These are phyloP conservation scores for Brettanomyces anomalus DNA, from an alignment of 805 yeast genomes.

Conservation along the genomic window DNA sequence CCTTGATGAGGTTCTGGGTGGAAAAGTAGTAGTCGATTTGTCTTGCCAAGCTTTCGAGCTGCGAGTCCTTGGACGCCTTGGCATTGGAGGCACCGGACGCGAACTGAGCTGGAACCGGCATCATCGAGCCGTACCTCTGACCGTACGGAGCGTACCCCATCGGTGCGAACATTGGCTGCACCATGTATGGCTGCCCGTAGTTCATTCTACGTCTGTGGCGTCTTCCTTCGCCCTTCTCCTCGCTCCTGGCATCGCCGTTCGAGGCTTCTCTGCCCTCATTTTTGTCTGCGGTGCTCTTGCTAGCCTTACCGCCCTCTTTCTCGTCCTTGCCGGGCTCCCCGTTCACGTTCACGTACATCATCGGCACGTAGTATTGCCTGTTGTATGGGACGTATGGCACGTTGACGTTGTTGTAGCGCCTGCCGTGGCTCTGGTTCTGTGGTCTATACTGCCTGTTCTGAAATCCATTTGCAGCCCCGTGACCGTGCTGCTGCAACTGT, in stretches of 20 bases:
- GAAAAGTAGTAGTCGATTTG: slow-evolving; percentile 92
- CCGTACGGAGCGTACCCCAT: slow-evolving; percentile 18
- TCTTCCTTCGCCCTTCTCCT: neutral
- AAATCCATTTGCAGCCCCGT: slow-evolving; percentile 5
- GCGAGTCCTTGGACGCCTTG: slow-evolving; percentile 12
- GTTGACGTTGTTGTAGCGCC: slow-evolving; percentile 17
- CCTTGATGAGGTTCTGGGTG: slow-evolving; percentile 78
- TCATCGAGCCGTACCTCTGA: slow-evolving; percentile 12
- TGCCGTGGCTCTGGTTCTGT: slow-evolving; percentile 9
- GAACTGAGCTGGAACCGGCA: slow-evolving; percentile 12
- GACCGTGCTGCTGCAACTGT: slow-evolving; percentile 1
- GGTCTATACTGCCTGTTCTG: slow-evolving; percentile 14
- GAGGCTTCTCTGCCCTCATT: neutral
- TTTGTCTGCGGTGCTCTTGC: neutral
- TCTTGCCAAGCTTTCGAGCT: slow-evolving; percentile 23
- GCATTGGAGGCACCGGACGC: slow-evolving; percentile 13
- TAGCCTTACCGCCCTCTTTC: slow-evolving; percentile 1
- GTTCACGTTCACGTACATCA: slow-evolving; percentile 12
- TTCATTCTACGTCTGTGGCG: slow-evolving; percentile 9
- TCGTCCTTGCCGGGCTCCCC: slow-evolving; percentile 1
- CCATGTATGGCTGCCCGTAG: slow-evolving; percentile 14
- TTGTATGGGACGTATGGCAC: slow-evolving; percentile 16
- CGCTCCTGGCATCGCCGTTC: neutral
- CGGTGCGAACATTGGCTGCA: slow-evolving; percentile 17
- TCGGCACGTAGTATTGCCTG: slow-evolving; percentile 16